Evolutionary conservation across 2,329 filamentous ascomycete species (phyloP), one percentile per base, ranked within the genome.

Genomic region (Trichoderma sp.): DNA sequence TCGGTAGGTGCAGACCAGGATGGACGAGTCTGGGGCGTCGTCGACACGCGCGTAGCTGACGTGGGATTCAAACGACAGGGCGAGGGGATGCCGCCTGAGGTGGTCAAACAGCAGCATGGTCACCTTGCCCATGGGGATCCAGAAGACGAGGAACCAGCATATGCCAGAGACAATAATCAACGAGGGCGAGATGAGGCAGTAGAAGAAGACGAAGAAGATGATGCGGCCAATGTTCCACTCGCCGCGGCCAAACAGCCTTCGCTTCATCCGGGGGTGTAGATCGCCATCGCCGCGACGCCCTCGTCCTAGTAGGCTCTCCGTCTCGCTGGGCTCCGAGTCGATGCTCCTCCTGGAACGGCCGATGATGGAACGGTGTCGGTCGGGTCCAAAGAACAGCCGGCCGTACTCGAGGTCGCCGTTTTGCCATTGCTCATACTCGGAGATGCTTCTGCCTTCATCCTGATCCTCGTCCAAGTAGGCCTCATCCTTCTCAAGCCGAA

Each of bases 371-470:
- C 92, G 88, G 72, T 86, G 89, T 69, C 87, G 82, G 64, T 88
- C 88, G 3, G 95, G 95, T 0, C 95, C 96, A 77, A 99, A 99
- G 82, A 99, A 98, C 2, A 99, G 86, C 37, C 94, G 88, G 3
- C 95, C 95, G 77, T 98, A 93, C 79, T 99, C 95, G 37, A 99
- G 86, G 75, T 99, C 95, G 60, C 95, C 95, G 76, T 89, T 97
- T 81, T 99, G 95, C 95, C 95, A 99, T 80, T 97, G 93, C 78
- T 99, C 95, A 77, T 99, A 99, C 81, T 99, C 95, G 74, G 92
- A 96, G 75, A 99, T 97, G 81, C 94, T 98, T 75, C 95, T 89
- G 22, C 95, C 95, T 80, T 99, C 95, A 48, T 94, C 94, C 75
- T 95, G 89, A 74, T 99, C 95, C 80, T 99, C 95, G 69, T 97